phyloP scores from a whole-genome alignment of 495 filamentous ascomycete species.

The Xylaria grammica region DNA sequence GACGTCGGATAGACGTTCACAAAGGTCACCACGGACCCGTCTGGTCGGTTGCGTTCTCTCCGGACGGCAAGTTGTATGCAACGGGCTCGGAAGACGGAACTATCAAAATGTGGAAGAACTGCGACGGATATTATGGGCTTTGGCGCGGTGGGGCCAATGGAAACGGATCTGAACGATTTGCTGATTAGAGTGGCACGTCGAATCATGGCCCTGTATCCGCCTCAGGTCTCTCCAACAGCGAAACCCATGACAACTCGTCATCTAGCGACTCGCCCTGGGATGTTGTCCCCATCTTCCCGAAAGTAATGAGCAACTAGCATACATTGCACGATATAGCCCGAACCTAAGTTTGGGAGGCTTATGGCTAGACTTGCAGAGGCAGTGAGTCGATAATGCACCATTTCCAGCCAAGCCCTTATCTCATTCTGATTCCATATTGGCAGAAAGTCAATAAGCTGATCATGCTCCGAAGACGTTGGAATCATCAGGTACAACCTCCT shows the following conservation, averaged over 20 bases:
- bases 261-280: constrained; percentile 15
- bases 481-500: constrained; percentile 1
- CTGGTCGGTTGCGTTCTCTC: constrained; percentile 92
- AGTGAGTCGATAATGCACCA: constrained; percentile 14
- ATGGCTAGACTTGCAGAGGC: constrained; percentile 2
- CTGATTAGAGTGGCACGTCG: constrained; percentile 30
- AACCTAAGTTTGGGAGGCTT: not conserved
- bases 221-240: constrained; percentile 14
- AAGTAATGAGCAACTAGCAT: constrained; percentile 6
- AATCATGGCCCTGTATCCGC: constrained; percentile 16
- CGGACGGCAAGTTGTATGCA: constrained; percentile 92
- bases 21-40: constrained; percentile 98
- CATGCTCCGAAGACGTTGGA: not conserved
- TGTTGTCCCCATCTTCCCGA: constrained; percentile 5
- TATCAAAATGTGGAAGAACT: constrained; percentile 83
- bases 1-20: constrained; percentile 67
- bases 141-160: constrained; percentile 47
- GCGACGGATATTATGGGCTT: constrained; percentile 59
- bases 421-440: not conserved
- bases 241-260: constrained; percentile 7
- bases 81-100: constrained; percentile 98
- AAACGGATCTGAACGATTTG: constrained; percentile 28
- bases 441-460: not conserved
- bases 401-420: not conserved
- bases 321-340: not conserved